These are phyloP conservation scores for Colletotrichum lindemuthianum DNA, from an alignment of 2,329 filamentous ascomycete species.

Conservation along the genomic window DNA sequence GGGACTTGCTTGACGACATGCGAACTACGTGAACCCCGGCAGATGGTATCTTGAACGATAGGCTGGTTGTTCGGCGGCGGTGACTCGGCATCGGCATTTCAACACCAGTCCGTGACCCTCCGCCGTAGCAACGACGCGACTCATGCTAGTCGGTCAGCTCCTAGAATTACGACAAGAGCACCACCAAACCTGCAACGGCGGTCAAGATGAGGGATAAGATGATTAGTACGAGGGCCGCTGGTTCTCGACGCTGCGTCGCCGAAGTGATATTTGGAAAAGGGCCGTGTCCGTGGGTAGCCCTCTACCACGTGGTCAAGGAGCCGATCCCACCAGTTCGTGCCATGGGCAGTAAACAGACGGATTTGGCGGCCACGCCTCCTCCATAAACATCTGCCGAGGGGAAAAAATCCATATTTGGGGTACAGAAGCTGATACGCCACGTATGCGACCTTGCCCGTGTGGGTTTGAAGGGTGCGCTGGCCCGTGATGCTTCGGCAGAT, in stretches of 20 bases:
- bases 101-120: background rate
- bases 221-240: background rate
- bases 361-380: background rate
- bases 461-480: slow-evolving; percentile 16
- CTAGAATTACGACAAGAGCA: background rate
- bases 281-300: background rate
- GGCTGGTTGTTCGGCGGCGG: too few relatives aligned
- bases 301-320: slow-evolving; percentile 19
- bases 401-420: background rate
- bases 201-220: background rate
- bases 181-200: background rate
- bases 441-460: slow-evolving; percentile 9
- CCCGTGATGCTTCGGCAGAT: slow-evolving; percentile 29
- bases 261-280: slow-evolving; percentile 3
- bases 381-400: slow-evolving; percentile 30
- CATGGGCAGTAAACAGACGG: slow-evolving; percentile 18
- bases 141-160: background rate
- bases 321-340: slow-evolving; percentile 30
- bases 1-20: too few relatives aligned
- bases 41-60: background rate
- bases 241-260: background rate
- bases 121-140: slow-evolving; percentile 26
- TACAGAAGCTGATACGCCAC: slow-evolving; percentile 24
- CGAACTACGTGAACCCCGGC: too few relatives aligned
- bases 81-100: background rate